Percentiles rank a stretch among this genome's conserved stretches.
These are phyloP conservation scores for Kingdonia uniflora DNA, from an alignment of 164 flowering plant genomes.

Conservation along the genomic window DNA sequence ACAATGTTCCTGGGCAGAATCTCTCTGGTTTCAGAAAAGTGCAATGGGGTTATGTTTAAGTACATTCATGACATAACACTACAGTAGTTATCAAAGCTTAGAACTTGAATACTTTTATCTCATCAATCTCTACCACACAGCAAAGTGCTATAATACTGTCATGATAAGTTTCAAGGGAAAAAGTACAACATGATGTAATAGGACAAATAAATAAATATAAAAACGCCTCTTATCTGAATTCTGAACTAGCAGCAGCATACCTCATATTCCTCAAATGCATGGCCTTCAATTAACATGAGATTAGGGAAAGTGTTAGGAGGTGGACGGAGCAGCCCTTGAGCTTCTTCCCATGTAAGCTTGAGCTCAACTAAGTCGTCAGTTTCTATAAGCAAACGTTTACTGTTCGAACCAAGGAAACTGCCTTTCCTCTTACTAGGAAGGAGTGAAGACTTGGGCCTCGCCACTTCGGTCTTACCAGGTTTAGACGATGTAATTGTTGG, in stretches of 20 bases:
- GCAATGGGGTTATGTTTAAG: too few species aligned
- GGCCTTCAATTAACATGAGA: conserved; percentile 60
- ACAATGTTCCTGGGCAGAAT: too few species aligned
- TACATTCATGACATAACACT: too few species aligned
- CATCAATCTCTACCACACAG: too few species aligned
- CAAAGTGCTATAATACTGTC: too few species aligned
- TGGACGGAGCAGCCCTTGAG: conserved; percentile 76
- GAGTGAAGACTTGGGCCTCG: conserved; percentile 29
- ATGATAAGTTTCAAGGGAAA: too few species aligned
- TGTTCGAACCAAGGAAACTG: conserved; percentile 46
- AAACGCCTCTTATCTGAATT: too few species aligned
- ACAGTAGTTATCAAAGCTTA: too few species aligned
- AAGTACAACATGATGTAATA: too few species aligned
- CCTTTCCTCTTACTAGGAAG: conserved; percentile 51
- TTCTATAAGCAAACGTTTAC: conserved; percentile 52
- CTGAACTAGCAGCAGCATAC: conserved; percentile 6
- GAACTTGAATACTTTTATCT: too few species aligned
- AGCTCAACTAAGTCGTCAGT: conserved; percentile 53
- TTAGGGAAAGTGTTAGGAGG: conserved; percentile 45
- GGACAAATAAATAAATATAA: too few species aligned
- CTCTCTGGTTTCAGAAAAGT: too few species aligned
- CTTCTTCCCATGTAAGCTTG: conserved; percentile 85
- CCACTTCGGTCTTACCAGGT: conserved; percentile 45
- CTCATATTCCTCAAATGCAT: conserved; percentile 83
- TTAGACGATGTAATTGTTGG: conserved; percentile 34